Percentiles rank a stretch among this genome's conserved stretches.
Evolutionary conservation across 768 basidiomycete genomes (phyloP).

Genomic region (Lentinula boryana): DNA sequence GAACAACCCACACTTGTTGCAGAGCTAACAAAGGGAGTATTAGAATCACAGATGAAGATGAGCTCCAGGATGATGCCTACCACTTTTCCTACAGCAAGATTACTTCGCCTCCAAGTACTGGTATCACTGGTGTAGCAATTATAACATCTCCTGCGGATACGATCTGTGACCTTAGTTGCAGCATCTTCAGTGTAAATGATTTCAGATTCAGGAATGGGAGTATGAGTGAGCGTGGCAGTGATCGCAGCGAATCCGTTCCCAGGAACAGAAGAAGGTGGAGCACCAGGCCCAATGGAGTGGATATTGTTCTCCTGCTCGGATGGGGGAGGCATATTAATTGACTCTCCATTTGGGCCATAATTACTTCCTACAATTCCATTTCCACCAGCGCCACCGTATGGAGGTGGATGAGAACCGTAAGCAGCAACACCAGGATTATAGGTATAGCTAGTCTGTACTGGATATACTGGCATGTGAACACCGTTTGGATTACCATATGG

Average conservation of each 20-base stretch:
- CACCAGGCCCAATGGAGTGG: neutral
- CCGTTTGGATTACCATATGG: neutral
- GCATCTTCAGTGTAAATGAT: constrained; percentile 64
- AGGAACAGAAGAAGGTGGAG: neutral
- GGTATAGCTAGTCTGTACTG: neutral
- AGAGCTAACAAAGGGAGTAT: constrained; percentile 28
- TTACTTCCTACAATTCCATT: neutral
- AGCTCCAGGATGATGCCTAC: constrained; percentile 31
- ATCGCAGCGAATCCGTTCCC: constrained; percentile 1
- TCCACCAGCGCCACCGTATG: neutral
- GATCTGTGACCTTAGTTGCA: constrained; percentile 71
- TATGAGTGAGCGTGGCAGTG: neutral
- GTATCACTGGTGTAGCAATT: constrained; percentile 85
- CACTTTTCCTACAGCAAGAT: constrained; percentile 81
- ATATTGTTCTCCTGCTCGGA: neutral
- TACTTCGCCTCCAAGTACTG: constrained; percentile 73
- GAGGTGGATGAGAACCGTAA: neutral
- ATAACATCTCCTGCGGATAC: constrained; percentile 72
- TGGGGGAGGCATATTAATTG: neutral
- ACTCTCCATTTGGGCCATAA: neutral
- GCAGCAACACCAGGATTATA: neutral
- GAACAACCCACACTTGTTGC: constrained; percentile 78
- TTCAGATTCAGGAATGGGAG: constrained; percentile 3
- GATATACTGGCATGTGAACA: neutral
- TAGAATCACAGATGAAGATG: neutral